These are phyloP conservation scores for Eremomyces bilateralis DNA, from an alignment of 495 filamentous ascomycete species.

Conservation along the genomic window DNA sequence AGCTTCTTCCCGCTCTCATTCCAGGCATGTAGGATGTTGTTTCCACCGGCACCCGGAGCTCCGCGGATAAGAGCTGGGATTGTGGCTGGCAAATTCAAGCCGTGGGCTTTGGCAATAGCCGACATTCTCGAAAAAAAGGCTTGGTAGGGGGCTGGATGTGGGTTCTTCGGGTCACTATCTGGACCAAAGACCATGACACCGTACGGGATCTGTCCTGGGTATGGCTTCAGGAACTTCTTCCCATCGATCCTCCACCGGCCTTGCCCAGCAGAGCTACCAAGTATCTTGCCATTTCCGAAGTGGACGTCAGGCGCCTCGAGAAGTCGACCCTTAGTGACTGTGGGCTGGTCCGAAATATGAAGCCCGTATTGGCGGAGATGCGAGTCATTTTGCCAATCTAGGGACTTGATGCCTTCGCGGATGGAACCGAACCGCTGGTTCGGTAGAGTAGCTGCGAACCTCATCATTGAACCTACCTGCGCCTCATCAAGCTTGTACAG, in stretches of 20 bases:
- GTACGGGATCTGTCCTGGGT: conserved; percentile 45
- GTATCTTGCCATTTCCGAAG: conserved; percentile 22
- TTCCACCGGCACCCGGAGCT: conserved; percentile 26
- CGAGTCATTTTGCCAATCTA: conserved; percentile 46
- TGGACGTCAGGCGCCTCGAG: conserved; percentile 46
- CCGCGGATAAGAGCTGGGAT: conserved; percentile 17
- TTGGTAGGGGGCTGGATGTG: conserved; percentile 20
- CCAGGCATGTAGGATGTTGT: conserved; percentile 31
- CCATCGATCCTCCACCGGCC: conserved; percentile 78
- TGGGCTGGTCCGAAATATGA: conserved; percentile 36
- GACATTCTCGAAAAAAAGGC: conserved; percentile 39
- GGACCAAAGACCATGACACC: conserved; percentile 40
- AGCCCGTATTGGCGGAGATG: conserved; percentile 48
- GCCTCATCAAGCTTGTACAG: conserved; percentile 49
- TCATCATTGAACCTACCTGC: conserved; percentile 69
- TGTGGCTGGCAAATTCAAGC: conserved; percentile 33
- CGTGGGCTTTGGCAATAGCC: conserved; percentile 43
- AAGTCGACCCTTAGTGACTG: conserved; percentile 40
- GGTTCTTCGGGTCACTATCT: conserved; percentile 26
- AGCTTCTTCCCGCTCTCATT: conserved; percentile 25
- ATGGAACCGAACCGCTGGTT: conserved; percentile 37
- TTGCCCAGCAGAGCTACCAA: conserved; percentile 21
- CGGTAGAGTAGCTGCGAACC: conserved; percentile 52
- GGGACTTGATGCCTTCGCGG: conserved; percentile 34
- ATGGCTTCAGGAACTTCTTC: conserved; percentile 45